Base-by-base conservation (phyloP, 1,284 basidiomycete genomes). In the Naganishia sp. region DNA sequence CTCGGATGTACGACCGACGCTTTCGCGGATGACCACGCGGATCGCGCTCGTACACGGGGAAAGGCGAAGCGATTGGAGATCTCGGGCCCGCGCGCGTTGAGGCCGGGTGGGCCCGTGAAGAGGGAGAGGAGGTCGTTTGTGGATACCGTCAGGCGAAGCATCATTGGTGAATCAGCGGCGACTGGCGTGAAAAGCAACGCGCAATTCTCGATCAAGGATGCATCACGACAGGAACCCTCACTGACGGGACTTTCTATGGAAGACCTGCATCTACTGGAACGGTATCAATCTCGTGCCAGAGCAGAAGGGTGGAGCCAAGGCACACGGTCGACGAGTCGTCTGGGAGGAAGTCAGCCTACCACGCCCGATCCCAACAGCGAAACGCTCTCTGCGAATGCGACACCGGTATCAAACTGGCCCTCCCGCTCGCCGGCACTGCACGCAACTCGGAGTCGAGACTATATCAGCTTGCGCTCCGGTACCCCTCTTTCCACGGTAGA, bases 401-500 rank as follows among this genome's bases (percentile, higher is more conserved):
- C 13, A 9, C 35, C 35, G 35, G 35, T 39, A 9, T 39, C 35
- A 1, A 39, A 25, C 9, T 41, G 41, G 9, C 25, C 39, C n/a
- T 42, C 23, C n/a, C 41, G 35, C 6, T 42, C 54, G 18, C 46
- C 46, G 21, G 46, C 25, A 50, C 57, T 61, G 13, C 35, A 39
- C 31, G 18, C 31, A 3, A 7, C 9, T 5, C 15, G 4, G 5
- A 61, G 57, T 28, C 31, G 57, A 39, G 57, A 61, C 35, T 61
- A 50, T 23, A 51, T 61, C 57, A 61, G 57, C 47, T 41, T 61
- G 5, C 46, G 57, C 2, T 61, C 57, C 9, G 57, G 57, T 11
- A 61, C 57, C 41, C 57, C 57, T 13, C 25, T 43, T 17, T 61
- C 57, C n/a, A 18, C 23, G 28, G 25, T 25, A 7, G 57, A 28